Base-by-base conservation (phyloP, 2,329 filamentous ascomycete species). In the Microdochium bolleyi region DNA sequence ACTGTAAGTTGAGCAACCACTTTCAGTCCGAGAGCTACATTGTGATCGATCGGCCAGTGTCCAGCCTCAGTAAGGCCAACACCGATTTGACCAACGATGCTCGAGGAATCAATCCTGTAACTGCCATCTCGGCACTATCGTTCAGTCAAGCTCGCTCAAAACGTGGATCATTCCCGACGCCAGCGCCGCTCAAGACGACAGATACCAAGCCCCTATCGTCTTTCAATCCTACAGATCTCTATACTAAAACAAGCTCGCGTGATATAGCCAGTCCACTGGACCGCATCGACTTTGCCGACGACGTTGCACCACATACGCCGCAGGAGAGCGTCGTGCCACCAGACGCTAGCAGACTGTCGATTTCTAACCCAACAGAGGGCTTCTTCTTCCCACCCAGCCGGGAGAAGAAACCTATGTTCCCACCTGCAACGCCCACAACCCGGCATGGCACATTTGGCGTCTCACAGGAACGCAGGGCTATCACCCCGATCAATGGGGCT, bases 381-480 rank as follows among this genome's bases (percentile, higher is more conserved):
- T 66, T 67, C 32, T 61, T 67, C 37, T 71, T 71, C 61, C 71
- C 69, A 19, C 67, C 70, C 25, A 62, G 58, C 52, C 60, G 57
- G 52, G 60, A 59, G 14, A 60, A 56, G 41, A 61, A 58, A 19
- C 58, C 70, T 51, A 74, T 74, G 53, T 76, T 84, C 49, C 81
- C 82, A 13, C 92, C 92, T 1, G 91, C 89, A 1, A 97, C 92
- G 1, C 92, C 92, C 3, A 96, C 91, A 1, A 74, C 79, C 13
- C 77, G 77, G 38, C 73, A 80, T 24, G 83, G 83, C 22, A 76
- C 75, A 49, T 79, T 82, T 52, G 66, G 78, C 9, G 74, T 75
- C 46, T 79, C 85, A 54, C 75, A 77, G 51, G 80, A 82, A 55
- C 77, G 76, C 54, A 73, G 80, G 54, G 83, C 85, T 60, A 84